Percentiles rank a stretch among this genome's conserved stretches.
phyloP scores from a whole-genome alignment of 2,329 filamentous ascomycete species.

The Verticillium tricorpus region DNA sequence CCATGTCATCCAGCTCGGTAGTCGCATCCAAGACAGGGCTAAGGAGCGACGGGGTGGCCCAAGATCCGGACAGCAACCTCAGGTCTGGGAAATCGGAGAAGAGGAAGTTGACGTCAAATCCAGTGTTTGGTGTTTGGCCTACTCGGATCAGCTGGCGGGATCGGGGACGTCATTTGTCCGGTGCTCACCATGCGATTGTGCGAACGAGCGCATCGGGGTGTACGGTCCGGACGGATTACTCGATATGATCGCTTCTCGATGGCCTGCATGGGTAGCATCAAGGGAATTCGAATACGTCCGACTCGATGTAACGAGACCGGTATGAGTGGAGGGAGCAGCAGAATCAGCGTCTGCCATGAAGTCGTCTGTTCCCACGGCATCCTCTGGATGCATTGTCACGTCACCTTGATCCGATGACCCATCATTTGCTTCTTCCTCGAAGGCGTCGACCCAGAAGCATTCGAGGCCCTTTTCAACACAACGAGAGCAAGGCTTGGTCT shows the following conservation, averaged over 20 bases:
- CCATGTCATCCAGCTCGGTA: slow-evolving; percentile 24
- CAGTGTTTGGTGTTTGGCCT: neutral
- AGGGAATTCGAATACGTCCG: neutral
- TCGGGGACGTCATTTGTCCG: neutral
- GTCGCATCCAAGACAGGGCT: slow-evolving; percentile 13
- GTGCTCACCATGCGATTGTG: neutral
- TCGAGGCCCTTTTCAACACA: slow-evolving; percentile 20
- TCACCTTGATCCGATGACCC: neutral
- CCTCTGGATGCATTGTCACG: neutral
- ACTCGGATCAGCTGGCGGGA: neutral
- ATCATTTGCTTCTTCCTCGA: neutral
- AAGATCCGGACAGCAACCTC: slow-evolving; percentile 1
- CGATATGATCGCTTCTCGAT: neutral
- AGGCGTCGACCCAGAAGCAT: slow-evolving; percentile 16
- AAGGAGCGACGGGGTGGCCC: slow-evolving; percentile 10
- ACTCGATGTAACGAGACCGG: neutral
- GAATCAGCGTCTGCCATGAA: neutral
- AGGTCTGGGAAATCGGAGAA: slow-evolving; percentile 5
- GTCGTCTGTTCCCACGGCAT: neutral
- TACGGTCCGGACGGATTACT: neutral
- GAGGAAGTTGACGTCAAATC: neutral
- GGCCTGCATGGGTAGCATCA: neutral
- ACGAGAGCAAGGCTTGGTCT: slow-evolving; percentile 23
- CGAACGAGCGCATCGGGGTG: neutral
- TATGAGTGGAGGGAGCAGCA: no score